Base-by-base conservation (phyloP, 768 basidiomycete species). In the Tremella yokohamensis region DNA sequence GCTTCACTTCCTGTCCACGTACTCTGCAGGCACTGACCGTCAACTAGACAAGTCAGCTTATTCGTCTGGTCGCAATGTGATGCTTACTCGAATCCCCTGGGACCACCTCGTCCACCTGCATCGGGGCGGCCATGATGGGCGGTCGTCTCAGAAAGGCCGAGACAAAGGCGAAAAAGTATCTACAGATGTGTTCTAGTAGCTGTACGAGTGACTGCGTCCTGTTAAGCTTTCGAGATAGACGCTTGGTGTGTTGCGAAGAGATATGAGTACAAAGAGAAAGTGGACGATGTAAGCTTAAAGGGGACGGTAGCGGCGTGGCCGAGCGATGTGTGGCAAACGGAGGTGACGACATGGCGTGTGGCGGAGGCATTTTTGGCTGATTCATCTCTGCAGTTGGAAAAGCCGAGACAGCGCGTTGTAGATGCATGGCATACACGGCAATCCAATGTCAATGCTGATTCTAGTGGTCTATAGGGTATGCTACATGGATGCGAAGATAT, bases 71-170 rank as follows among this genome's bases (percentile, higher is more conserved):
- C 26, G n/a, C 19, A 37, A 19, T 25, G 18, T 47, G 24, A 8
- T 29, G 65, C 73, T 69, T 53, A 75, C 73, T 75, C n/a, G 72
- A 64, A 52, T 70, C 69, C 34, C 66, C 68, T 1, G 69, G 64
- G 29, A 68, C 66, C 38, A 64, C 71, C 37, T 64, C 64, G 57
- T 74, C 73, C 25, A 75, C 71, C 56, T 75, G 66, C 73, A 75
- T 75, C 44, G 67, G 63, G 42, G 71, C 61, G 8, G 71, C 71
- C 71, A 73, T 73, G 55, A 2, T 62, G 58, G 57, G 11, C 16
- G 22, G 24, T 18, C 42, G 42, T 18, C 42, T 34, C 29, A 34
- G 29, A 34, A 34, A 34, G 6, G 29, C 29, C 11, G 29, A 34
- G 29, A 34, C 29, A 34, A 34, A 34, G 29, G 29, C 29, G 29